Evolutionary conservation across 257 asterid species (phyloP), one percentile per base, ranked within the genome.

Genomic region (Cynanchum wilfordii): DNA sequence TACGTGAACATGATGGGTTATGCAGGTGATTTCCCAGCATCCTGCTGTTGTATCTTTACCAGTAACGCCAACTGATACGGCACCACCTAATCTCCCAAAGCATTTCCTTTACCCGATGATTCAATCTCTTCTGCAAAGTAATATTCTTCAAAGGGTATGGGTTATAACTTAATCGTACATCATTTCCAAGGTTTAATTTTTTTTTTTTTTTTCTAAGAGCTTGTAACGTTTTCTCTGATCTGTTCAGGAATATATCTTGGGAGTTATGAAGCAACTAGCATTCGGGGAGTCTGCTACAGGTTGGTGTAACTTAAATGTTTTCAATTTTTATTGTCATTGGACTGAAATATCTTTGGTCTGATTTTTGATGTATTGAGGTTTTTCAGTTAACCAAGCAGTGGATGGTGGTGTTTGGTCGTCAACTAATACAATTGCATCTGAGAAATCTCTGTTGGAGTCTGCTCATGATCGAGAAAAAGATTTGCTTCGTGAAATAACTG

Each of bases 391-490:
- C 70, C 72, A 69, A 74, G 80, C 88, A 85, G 84, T 69, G 59
- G 92, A 86, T 69, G 75, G 82, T 54, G 59, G 27, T 36, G 95
- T 86, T 40, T 71, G 80, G 71, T 15, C 66, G 73, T 72, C 79
- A 2, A 57, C 17, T 50, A 82, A 80, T 82, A 33, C 79, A 52
- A 73, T 78, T 68, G 65, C 71, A 58, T 25, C 86, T 20, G 96
- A 89, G 72, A 90, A 84, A 84, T 82, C 95, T 19, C 57, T 76
- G 96, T 70, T 93, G 71, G 98, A 93, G 80, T 85, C 86, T 42
- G 92, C 96, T 73, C 90, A 88, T 64, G 96, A 90, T 27, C 77
- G 88, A 79, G 98, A 93, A 69, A 90, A 88, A 77, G 96, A 90
- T 59, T 71, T 89, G 76, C 85, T 89, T 62, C 88, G 86, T 12